Percentiles rank a stretch among this genome's conserved stretches.
Evolutionary conservation across 495 filamentous ascomycete genomes (phyloP).

Genomic region (Bombardia bombarda): DNA sequence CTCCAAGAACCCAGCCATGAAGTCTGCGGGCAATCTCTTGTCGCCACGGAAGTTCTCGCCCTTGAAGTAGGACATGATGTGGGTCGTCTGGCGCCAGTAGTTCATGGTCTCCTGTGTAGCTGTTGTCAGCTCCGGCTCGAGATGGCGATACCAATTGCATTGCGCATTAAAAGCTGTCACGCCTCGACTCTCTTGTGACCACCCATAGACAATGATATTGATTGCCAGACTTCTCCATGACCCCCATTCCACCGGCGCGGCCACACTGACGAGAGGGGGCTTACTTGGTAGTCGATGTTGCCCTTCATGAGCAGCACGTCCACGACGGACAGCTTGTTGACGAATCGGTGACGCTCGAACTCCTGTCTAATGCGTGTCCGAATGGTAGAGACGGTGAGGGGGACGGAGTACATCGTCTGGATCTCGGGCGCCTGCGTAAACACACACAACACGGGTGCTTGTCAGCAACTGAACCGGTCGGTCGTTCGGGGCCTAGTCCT

Average conservation of each 20-base stretch:
- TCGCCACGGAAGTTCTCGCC: constrained; percentile 67
- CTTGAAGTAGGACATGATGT: constrained; percentile 96
- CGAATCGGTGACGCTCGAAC: constrained; percentile 92
- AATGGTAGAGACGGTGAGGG: constrained; percentile 77
- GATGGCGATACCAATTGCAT: too few relatives aligned
- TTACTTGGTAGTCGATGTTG: constrained; percentile 80
- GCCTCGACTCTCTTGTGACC: too few relatives aligned
- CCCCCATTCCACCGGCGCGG: constrained; percentile 12
- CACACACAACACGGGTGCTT: not conserved
- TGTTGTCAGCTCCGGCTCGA: too few relatives aligned
- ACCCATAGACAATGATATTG: too few relatives aligned
- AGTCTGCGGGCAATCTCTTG: constrained; percentile 71
- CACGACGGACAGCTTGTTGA: constrained; percentile 76
- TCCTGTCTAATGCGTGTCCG: constrained; percentile 94
- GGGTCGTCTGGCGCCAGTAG: constrained; percentile 96
- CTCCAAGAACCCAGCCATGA: constrained; percentile 91
- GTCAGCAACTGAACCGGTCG: too few relatives aligned
- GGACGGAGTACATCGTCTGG: constrained; percentile 90
- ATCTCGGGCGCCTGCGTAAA: constrained; percentile 93
- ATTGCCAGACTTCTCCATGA: too few relatives aligned
- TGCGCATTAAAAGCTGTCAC: too few relatives aligned
- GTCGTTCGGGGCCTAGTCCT: too few relatives aligned
- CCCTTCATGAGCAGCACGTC: constrained; percentile 85
- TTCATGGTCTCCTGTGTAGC: constrained; percentile 98
- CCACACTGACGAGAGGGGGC: not conserved